phyloP scores from a whole-genome alignment of 2,329 filamentous ascomycete species.

The Hypoxylon sp. region DNA sequence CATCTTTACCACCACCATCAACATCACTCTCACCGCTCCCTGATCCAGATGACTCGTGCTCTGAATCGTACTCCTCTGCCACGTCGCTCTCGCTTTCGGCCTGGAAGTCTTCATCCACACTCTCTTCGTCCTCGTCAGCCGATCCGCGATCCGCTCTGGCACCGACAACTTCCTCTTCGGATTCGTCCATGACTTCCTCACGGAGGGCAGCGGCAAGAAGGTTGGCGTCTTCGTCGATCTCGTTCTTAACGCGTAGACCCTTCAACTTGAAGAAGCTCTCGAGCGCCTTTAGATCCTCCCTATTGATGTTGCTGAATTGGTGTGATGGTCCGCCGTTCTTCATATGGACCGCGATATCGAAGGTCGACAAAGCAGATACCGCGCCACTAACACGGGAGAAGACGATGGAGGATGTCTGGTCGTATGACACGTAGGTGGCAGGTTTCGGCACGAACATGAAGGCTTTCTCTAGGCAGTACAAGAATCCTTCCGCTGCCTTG shows the following conservation, averaged over 20 bases:
- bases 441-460: slow-evolving; percentile 99
- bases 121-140: slow-evolving; percentile 95
- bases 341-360: slow-evolving; percentile 93
- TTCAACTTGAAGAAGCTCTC: slow-evolving; percentile 98
- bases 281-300: slow-evolving; percentile 95
- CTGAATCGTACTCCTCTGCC: slow-evolving; percentile 93
- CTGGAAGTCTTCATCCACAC: slow-evolving; percentile 94
- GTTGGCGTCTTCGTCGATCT: slow-evolving; percentile 94
- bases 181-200: slow-evolving; percentile 82
- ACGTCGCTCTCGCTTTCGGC: slow-evolving; percentile 93
- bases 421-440: slow-evolving; percentile 95
- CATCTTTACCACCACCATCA: slow-evolving; percentile 51
- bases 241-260: slow-evolving; percentile 95
- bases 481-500: slow-evolving; percentile 97
- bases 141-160: slow-evolving; percentile 81
- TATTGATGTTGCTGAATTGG: slow-evolving; percentile 99
- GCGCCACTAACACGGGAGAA: slow-evolving; percentile 96
- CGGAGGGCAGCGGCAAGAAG: slow-evolving; percentile 81
- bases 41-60: slow-evolving; percentile 84
- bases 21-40: slow-evolving; percentile 72
- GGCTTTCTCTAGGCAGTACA: slow-evolving; percentile 97
- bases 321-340: slow-evolving; percentile 88
- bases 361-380: slow-evolving; percentile 91
- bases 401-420: slow-evolving; percentile 88
- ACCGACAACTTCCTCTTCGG: slow-evolving; percentile 81